phyloP scores from a whole-genome alignment of 768 basidiomycete species.

The Gloeostereum incarnatum region DNA sequence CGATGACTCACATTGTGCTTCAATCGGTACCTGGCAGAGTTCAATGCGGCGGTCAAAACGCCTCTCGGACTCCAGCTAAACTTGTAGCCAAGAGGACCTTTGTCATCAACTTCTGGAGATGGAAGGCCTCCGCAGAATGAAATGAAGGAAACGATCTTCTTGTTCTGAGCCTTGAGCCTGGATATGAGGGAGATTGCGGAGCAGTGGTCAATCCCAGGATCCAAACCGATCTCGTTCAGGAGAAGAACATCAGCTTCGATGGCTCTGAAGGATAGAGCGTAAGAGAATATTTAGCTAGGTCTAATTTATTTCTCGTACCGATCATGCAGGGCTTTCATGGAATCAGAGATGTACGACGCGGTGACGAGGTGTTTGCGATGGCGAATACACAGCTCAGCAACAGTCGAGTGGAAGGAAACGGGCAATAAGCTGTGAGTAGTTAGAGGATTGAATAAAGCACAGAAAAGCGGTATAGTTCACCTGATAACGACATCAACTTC shows the following conservation, averaged over 20 bases:
- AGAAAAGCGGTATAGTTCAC: slow-evolving; percentile 23
- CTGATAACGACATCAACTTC: slow-evolving; percentile 78
- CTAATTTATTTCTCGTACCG: slow-evolving; percentile 29
- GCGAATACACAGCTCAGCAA: slow-evolving; percentile 68
- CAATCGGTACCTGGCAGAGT: slow-evolving; percentile 60
- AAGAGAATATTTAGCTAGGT: not conserved
- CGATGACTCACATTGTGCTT: slow-evolving; percentile 35
- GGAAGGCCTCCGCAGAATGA: slow-evolving; percentile 94
- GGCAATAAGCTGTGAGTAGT: slow-evolving; percentile 61
- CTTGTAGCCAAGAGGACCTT: slow-evolving; percentile 79
- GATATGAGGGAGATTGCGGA: slow-evolving; percentile 69
- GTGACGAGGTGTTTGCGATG: slow-evolving; percentile 75
- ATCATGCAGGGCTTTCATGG: slow-evolving; percentile 59
- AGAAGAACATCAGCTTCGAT: slow-evolving; percentile 54
- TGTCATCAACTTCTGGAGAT: slow-evolving; percentile 44
- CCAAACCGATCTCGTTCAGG: slow-evolving; percentile 85
- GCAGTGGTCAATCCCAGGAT: slow-evolving; percentile 87
- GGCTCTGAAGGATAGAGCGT: slow-evolving; percentile 35
- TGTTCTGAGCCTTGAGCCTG: slow-evolving; percentile 38
- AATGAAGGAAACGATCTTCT: slow-evolving; percentile 60
- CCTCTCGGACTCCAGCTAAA: slow-evolving; percentile 92
- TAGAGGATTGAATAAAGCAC: too few relatives aligned
- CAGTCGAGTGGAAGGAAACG: slow-evolving; percentile 55
- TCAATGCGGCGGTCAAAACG: slow-evolving; percentile 73
- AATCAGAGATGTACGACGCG: slow-evolving; percentile 80